These are phyloP conservation scores for Polyrhizophydium stewartii DNA, from an alignment of 371 early-diverging fungal genomes.

Conservation along the genomic window DNA sequence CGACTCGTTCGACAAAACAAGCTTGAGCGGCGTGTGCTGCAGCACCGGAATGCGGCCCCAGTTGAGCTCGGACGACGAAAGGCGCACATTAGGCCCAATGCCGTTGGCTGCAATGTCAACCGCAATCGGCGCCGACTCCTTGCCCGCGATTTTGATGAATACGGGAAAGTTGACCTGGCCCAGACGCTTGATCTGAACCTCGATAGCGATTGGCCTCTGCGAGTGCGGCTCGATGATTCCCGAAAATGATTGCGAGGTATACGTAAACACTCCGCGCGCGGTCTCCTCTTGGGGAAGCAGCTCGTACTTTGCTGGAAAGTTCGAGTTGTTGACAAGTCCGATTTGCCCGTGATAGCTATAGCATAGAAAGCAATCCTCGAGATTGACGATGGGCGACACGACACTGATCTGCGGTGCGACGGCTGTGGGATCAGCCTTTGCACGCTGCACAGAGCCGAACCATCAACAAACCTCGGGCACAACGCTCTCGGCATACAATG, in stretches of 20 bases:
- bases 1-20: slow-evolving; percentile 41
- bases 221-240: slow-evolving; percentile 42
- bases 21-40: slow-evolving; percentile 5
- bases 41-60: slow-evolving; percentile 52
- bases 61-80: slow-evolving; percentile 36
- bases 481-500: slow-evolving; percentile 32
- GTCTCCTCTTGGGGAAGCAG: slow-evolving; percentile 38
- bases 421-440: too few relatives aligned
- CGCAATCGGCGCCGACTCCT: slow-evolving; percentile 27
- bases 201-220: slow-evolving; percentile 17
- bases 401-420: slow-evolving; percentile 22
- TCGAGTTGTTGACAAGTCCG: slow-evolving; percentile 35
- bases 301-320: slow-evolving; percentile 34
- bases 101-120: slow-evolving; percentile 41
- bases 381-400: slow-evolving; percentile 25
- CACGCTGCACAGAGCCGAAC: background rate
- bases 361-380: slow-evolving; percentile 36
- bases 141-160: slow-evolving; percentile 30
- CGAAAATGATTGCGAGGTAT: slow-evolving; percentile 21
- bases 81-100: slow-evolving; percentile 40
- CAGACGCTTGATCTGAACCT: slow-evolving; percentile 33
- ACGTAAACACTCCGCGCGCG: slow-evolving; percentile 31
- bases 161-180: slow-evolving; percentile 40
- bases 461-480: slow-evolving; percentile 38
- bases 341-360: slow-evolving; percentile 25